phyloP scores from a whole-genome alignment of 208 protist species.

The Leishmania lainsoni region DNA sequence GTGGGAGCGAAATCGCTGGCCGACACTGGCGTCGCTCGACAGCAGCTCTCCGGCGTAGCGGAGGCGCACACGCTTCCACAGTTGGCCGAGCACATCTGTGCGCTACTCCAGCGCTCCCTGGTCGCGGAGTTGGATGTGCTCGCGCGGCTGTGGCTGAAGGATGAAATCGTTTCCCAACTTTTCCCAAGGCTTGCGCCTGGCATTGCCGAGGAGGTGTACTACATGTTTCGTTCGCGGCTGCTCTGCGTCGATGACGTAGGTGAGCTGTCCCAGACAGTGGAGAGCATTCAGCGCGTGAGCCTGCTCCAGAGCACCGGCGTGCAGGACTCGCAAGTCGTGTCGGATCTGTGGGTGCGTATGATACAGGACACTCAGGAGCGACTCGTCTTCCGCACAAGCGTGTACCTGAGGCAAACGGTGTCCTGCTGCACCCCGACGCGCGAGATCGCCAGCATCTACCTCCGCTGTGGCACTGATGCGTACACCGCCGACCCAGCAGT shows the following conservation, averaged over 20 bases:
- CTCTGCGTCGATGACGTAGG: slow-evolving; percentile 76
- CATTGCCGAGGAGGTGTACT: slow-evolving; percentile 76
- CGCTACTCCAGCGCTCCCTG: slow-evolving; percentile 61
- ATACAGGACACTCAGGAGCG: slow-evolving; percentile 89
- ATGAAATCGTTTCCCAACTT: slow-evolving; percentile 60
- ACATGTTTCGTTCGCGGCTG: slow-evolving; percentile 79
- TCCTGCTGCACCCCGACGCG: slow-evolving; percentile 39
- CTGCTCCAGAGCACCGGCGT: slow-evolving; percentile 34
- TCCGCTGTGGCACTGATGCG: slow-evolving; percentile 27
- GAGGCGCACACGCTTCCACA: slow-evolving; percentile 43
- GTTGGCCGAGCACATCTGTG: slow-evolving; percentile 56
- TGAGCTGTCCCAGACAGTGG: slow-evolving; percentile 71
- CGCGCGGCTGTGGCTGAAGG: slow-evolving; percentile 75
- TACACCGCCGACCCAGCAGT: background rate
- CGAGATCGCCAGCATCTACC: slow-evolving; percentile 47
- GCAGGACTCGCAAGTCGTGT: slow-evolving; percentile 45
- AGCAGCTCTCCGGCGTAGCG: slow-evolving; percentile 24
- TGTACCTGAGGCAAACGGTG: slow-evolving; percentile 72
- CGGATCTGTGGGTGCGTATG: slow-evolving; percentile 70
- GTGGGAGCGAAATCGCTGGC: background rate
- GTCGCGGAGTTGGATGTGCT: slow-evolving; percentile 57
- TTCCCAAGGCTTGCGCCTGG: slow-evolving; percentile 59
- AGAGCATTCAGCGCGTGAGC: slow-evolving; percentile 63
- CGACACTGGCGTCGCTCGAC: slow-evolving; percentile 5
- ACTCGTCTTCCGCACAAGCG: slow-evolving; percentile 80